Evolutionary conservation across 1,139 yeast genomes (phyloP).

Genomic region (Arxiozyma slooffiae): DNA sequence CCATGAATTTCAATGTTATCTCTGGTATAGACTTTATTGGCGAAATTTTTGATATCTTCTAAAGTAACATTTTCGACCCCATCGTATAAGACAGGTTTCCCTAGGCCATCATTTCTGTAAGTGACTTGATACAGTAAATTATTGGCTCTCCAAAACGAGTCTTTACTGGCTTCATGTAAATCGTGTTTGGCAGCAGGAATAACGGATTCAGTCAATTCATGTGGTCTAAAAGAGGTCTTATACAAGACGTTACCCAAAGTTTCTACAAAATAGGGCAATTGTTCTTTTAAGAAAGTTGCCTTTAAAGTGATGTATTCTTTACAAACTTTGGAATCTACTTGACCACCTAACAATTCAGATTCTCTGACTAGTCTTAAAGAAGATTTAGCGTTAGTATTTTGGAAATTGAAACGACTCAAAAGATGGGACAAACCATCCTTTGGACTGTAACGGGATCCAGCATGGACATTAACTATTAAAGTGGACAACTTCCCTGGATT

Average conservation of each 20-base stretch:
- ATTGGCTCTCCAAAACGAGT: constrained; percentile 52
- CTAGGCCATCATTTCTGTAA: constrained; percentile 74
- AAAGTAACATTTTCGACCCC: constrained; percentile 48
- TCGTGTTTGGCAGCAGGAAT: constrained; percentile 67
- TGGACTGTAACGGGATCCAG: constrained; percentile 72
- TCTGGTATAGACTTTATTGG: constrained; percentile 58
- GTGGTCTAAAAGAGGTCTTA: constrained; percentile 66
- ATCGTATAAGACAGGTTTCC: constrained; percentile 71
- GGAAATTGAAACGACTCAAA: constrained; percentile 74
- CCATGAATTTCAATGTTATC: constrained; percentile 65
- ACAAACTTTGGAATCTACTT: constrained; percentile 55
- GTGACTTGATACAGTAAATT: constrained; percentile 76
- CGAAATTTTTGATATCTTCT: constrained; percentile 60
- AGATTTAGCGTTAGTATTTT: constrained; percentile 73
- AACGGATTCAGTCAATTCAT: constrained; percentile 75
- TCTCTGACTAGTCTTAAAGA: constrained; percentile 93
- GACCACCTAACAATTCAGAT: constrained; percentile 87
- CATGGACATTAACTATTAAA: constrained; percentile 71
- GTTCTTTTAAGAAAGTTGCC: constrained; percentile 76
- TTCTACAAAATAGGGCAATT: constrained; percentile 85
- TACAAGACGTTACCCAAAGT: constrained; percentile 71
- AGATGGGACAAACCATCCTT: constrained; percentile 82
- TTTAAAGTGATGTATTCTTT: constrained; percentile 77
- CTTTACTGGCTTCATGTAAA: constrained; percentile 39
- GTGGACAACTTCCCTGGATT: constrained; percentile 39